These are phyloP conservation scores for Udeniomyces megalosporus DNA, from an alignment of 768 basidiomycete species.

Conservation along the genomic window DNA sequence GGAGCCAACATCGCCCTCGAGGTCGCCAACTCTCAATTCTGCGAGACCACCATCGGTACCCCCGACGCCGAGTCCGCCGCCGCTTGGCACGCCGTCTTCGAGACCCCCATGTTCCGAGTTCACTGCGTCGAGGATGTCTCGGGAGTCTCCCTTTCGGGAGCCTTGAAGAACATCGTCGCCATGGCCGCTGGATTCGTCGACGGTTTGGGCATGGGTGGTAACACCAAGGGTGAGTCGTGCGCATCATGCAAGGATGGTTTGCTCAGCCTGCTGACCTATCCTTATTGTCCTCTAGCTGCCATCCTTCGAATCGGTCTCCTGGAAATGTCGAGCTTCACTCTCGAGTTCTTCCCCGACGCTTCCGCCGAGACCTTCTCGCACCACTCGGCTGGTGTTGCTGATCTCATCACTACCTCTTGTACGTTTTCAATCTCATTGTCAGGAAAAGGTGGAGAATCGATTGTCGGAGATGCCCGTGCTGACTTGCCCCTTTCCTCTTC, in stretches of 20 bases:
- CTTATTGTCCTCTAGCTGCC: slow-evolving; percentile 22
- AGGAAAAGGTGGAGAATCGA: background rate
- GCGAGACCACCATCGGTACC: slow-evolving; percentile 36
- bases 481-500: no score
- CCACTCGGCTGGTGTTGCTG: slow-evolving; percentile 35
- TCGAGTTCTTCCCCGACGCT: slow-evolving; percentile 35
- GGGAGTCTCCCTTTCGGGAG: slow-evolving; percentile 36
- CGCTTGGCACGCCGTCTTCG: slow-evolving; percentile 17
- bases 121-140: slow-evolving; percentile 34
- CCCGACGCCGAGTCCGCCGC: slow-evolving; percentile 29
- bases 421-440: slow-evolving; percentile 4
- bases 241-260: no score
- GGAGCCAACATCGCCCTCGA: slow-evolving; percentile 36
- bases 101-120: slow-evolving; percentile 33
- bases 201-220: slow-evolving; percentile 33
- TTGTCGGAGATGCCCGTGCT: no score
- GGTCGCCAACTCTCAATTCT: slow-evolving; percentile 25
- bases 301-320: slow-evolving; percentile 37
- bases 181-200: slow-evolving; percentile 36
- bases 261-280: background rate
- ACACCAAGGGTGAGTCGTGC: slow-evolving; percentile 31
- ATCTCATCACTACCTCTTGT: slow-evolving; percentile 36
- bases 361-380: slow-evolving; percentile 33
- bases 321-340: slow-evolving; percentile 35
- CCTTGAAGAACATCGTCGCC: slow-evolving; percentile 37